These are phyloP conservation scores for Gnetum montanum DNA, from an alignment of 75 land plant genomes.

Conservation along the genomic window DNA sequence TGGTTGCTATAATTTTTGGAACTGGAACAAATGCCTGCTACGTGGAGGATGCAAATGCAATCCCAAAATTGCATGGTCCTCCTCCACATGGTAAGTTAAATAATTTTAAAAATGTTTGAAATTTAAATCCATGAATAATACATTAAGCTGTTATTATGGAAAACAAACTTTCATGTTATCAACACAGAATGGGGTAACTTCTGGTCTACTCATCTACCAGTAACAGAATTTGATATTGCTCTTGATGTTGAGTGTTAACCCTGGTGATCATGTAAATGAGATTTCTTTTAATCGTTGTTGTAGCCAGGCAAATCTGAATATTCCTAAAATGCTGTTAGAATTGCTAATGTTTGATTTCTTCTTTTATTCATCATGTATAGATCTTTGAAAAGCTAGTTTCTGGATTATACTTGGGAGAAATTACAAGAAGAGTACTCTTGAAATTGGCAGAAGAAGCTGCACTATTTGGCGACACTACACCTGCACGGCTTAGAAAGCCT, in stretches of 20 bases:
- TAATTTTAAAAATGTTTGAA: too few species aligned
- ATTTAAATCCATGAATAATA: too few species aligned
- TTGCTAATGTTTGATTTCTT: neutral
- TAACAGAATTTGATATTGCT: conserved; percentile 45
- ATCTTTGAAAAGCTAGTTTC: conserved; percentile 71
- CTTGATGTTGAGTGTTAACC: conserved; percentile 64
- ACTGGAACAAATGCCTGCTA: conserved; percentile 82
- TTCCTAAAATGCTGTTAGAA: too few species aligned
- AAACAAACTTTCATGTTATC: too few species aligned
- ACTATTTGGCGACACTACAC: conserved; percentile 51
- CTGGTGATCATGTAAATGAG: conserved; percentile 49
- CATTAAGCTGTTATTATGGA: too few species aligned
- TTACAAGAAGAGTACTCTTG: conserved; percentile 51
- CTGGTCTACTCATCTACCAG: conserved; percentile 56
- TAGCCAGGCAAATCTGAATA: too few species aligned
- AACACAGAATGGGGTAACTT: conserved; percentile 89
- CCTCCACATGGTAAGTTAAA: conserved; percentile 55
- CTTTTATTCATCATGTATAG: conserved; percentile 15
- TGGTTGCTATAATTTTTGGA: conserved; percentile 75
- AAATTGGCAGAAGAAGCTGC: conserved; percentile 61
- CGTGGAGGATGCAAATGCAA: conserved; percentile 45
- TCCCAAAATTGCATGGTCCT: conserved; percentile 34
- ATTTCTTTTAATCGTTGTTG: too few species aligned
- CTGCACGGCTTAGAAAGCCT: conserved; percentile 24
- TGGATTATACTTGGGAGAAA: conserved; percentile 79